These are phyloP conservation scores for Penicillium verrucosum DNA, from an alignment of 2,329 filamentous ascomycete genomes.

Conservation along the genomic window DNA sequence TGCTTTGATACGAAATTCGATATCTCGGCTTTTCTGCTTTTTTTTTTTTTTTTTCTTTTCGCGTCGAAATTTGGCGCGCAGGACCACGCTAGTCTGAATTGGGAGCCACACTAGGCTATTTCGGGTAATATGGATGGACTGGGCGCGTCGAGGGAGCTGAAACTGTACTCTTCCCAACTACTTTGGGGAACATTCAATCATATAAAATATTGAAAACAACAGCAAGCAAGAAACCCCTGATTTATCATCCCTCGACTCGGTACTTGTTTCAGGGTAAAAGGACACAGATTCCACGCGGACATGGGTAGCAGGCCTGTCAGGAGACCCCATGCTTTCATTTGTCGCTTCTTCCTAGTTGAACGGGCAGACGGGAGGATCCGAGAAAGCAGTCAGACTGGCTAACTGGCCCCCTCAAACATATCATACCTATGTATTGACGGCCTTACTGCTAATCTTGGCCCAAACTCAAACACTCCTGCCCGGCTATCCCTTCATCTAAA, in stretches of 20 bases:
- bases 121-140: slow-evolving; percentile 2
- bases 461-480: slow-evolving; percentile 1
- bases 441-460: slow-evolving; percentile 14
- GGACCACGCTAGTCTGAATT: slow-evolving; percentile 17
- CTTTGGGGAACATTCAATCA: not conserved
- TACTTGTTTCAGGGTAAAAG: not conserved
- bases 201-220: not conserved
- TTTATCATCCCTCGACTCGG: not conserved
- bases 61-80: slow-evolving; percentile 20
- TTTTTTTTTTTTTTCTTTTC: slow-evolving; percentile 12
- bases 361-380: slow-evolving; percentile 12
- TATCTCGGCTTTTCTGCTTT: slow-evolving; percentile 4
- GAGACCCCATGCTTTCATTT: slow-evolving; percentile 21
- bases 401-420: not conserved
- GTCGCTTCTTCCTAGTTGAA: slow-evolving; percentile 1
- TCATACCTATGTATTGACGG: not conserved
- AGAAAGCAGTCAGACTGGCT: slow-evolving; percentile 3
- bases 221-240: not conserved
- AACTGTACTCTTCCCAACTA: not conserved
- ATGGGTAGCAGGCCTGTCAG: slow-evolving; percentile 12
- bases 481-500: not conserved
- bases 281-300: not conserved
- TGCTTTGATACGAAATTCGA: not conserved
- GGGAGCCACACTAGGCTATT: slow-evolving; percentile 10
- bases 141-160: not conserved